phyloP scores from a whole-genome alignment of 1,284 basidiomycete genomes.

The Ceratobasidium sp. region DNA sequence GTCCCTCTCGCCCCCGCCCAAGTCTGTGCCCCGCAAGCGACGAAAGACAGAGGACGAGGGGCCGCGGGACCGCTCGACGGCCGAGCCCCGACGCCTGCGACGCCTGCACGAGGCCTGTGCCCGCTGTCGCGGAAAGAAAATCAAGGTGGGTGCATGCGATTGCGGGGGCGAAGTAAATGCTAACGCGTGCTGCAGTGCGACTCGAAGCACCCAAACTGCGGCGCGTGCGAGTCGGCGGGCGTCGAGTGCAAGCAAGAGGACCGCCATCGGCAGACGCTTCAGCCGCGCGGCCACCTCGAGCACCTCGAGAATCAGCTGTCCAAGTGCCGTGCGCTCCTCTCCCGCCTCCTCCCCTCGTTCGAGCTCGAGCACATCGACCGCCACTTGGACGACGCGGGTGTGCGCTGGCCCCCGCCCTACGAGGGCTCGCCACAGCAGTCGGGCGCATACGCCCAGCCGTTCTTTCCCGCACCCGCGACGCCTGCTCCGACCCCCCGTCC shows the following conservation, averaged over 20 bases:
- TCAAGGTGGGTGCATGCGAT: constrained; percentile 73
- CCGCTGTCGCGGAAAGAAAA: constrained; percentile 89
- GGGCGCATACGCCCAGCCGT: constrained; percentile 17
- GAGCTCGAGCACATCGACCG: constrained; percentile 69
- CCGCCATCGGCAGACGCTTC: constrained; percentile 79
- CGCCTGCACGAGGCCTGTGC: constrained; percentile 87
- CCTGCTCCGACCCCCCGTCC: neutral
- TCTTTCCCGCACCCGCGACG: constrained; percentile 11
- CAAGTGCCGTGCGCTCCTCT: constrained; percentile 76
- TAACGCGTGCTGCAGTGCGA: constrained; percentile 69
- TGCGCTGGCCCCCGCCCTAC: constrained; percentile 57
- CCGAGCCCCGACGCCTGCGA: constrained; percentile 72
- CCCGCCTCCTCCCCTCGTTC: constrained; percentile 71
- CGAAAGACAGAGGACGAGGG: constrained; percentile 21
- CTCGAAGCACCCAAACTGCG: constrained; percentile 82
- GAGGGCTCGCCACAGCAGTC: neutral
- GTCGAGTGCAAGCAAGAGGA: constrained; percentile 83
- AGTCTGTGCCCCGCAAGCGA: constrained; percentile 20
- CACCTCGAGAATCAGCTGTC: constrained; percentile 75
- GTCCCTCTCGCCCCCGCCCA: constrained; percentile 16
- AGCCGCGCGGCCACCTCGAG: constrained; percentile 79
- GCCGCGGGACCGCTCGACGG: constrained; percentile 1
- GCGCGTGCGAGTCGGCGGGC: constrained; percentile 78
- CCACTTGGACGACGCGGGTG: constrained; percentile 66
- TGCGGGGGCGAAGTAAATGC: neutral